phyloP scores from a whole-genome alignment of 1,284 basidiomycete genomes.

The Gastroboletus turbinatus region DNA sequence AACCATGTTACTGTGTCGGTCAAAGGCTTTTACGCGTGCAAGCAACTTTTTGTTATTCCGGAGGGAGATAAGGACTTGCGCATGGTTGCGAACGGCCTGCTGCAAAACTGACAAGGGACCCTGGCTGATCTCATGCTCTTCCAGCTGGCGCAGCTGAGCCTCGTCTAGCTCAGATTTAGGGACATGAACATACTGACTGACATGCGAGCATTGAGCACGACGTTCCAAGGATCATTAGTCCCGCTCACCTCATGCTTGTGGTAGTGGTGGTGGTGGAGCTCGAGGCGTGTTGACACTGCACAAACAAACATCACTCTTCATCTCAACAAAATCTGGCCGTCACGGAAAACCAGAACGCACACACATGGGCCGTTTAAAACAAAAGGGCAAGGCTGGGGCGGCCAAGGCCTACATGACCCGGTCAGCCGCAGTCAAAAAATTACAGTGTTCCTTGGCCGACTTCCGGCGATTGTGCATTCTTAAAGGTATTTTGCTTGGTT shows the following conservation, averaged over 20 bases:
- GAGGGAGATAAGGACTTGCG: slow-evolving; percentile 95
- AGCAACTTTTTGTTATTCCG: slow-evolving; percentile 99
- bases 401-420: slow-evolving; percentile 96
- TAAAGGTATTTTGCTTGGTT: slow-evolving; percentile 68
- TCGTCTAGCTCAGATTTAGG: slow-evolving; percentile 98
- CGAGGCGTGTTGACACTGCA: slow-evolving; percentile 28
- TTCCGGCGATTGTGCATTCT: slow-evolving; percentile 97
- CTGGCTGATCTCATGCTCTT: slow-evolving; percentile 97
- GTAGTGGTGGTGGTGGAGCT: slow-evolving; percentile 5
- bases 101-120: slow-evolving; percentile 97
- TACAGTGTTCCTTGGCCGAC: slow-evolving; percentile 96
- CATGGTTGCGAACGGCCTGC: slow-evolving; percentile 96
- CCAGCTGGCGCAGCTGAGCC: slow-evolving; percentile 91
- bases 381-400: slow-evolving; percentile 89
- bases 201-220: slow-evolving; percentile 7
- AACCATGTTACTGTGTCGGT: slow-evolving; percentile 99
- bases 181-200: slow-evolving; percentile 94
- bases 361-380: slow-evolving; percentile 84
- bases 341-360: background rate
- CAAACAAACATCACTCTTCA: slow-evolving; percentile 27
- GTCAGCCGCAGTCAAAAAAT: slow-evolving; percentile 86
- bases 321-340: background rate
- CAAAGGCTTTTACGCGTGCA: slow-evolving; percentile 97
- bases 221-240: background rate
- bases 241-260: slow-evolving; percentile 31